phyloP scores from a whole-genome alignment of 1,284 basidiomycete species.

The Trametes versicolor region DNA sequence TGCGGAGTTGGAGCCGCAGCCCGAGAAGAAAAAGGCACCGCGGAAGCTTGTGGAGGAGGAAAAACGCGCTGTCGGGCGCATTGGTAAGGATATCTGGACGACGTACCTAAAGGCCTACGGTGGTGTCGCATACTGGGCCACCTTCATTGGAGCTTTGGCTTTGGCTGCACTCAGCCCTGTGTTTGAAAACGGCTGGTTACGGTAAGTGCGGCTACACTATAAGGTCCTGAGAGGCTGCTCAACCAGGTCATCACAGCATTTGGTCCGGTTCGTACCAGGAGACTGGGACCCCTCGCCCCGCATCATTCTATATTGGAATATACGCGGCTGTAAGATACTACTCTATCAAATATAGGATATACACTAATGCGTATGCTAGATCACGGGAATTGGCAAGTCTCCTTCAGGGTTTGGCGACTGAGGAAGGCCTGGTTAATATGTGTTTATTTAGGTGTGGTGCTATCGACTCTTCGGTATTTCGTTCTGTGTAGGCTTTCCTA shows the following conservation, averaged over 20 bases:
- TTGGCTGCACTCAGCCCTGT: constrained; percentile 81
- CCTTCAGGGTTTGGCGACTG: constrained; percentile 39
- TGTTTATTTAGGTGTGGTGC: constrained; percentile 58
- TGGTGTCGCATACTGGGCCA: constrained; percentile 72
- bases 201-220: constrained; percentile 30
- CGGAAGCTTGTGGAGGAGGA: constrained; percentile 94
- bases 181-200: constrained; percentile 85
- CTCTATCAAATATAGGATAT: constrained; percentile 5
- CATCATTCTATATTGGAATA: constrained; percentile 80
- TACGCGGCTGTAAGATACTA: constrained; percentile 68
- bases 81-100: constrained; percentile 82
- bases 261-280: constrained; percentile 68
- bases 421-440: neutral
- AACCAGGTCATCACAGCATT: constrained; percentile 35
- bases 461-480: constrained; percentile 75
- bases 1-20: constrained; percentile 51
- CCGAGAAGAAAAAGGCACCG: constrained; percentile 69
- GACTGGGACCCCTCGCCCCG: constrained; percentile 53
- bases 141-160: constrained; percentile 68
- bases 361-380: constrained; percentile 12
- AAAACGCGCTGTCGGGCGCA: constrained; percentile 85
- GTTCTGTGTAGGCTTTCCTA: constrained; percentile 60
- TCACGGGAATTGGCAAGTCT: constrained; percentile 29
- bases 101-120: constrained; percentile 83
- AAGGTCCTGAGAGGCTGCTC: no score